Evolutionary conservation across 1,284 basidiomycete genomes (phyloP), one percentile per base, ranked within the genome.

Genomic region (Cryptococcus hybrid): DNA sequence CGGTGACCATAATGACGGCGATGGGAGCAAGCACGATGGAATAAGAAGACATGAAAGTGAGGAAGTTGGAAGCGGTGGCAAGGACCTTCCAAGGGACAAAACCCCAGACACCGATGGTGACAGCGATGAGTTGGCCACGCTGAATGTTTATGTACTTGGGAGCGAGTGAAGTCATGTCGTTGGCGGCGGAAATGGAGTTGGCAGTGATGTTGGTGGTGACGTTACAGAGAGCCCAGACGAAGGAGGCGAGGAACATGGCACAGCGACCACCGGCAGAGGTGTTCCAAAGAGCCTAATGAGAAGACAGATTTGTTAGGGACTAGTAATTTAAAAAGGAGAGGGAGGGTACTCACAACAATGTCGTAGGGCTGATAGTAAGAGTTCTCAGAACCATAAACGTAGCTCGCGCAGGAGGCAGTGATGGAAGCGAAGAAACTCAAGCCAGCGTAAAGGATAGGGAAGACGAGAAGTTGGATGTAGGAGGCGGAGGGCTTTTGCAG

Each of bases 191-290:
- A 58, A 90, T 79, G 44, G 85, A 86, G 75, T 90, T 81, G 58
- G 75, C 73, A 35, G 73, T 78, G 60, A 89, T 86, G 70, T 89
- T 90, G 52, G 86, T 86, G 30, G 87, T 88, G 51, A 89, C 78
- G 13, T 85, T 86, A 13, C 86, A 84, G 35, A 90, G 74, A 7
- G 83, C 79, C 74, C 88, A 90, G 30, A 82, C 80, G 69, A 88
- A 84, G 0, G 86, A 80, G 0, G 84, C 85, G 68, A 91, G 88
- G 80, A 91, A 91, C 43, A 86, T 85, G 0, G 87, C 88, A 0
- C 88, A 84, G 42, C 89, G 84, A 3, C 73, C 72, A 24, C 71
- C 71, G 5, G 64, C 55, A 8, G 68, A 68, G 68, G 88, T 88
- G 64, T 87, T 84, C 85, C 86, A 88, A 49, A 80, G 80, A 83